Base-by-base conservation (phyloP, 2,329 filamentous ascomycete species). In the Cladobotryum protrusum region DNA sequence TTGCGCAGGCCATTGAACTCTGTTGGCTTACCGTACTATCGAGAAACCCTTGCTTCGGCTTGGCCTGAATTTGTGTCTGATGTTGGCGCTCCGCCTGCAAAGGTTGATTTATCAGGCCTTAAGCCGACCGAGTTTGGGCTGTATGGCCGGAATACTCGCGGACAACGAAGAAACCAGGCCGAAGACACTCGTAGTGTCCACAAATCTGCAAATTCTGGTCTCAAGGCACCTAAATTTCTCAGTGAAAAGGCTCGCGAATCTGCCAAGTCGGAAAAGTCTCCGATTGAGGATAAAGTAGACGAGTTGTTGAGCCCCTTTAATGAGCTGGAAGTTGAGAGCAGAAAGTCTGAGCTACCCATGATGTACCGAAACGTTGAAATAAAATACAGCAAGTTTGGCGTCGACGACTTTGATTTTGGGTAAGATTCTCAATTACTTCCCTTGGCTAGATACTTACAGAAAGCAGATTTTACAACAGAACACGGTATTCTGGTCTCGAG, bases 381-480 rank as follows among this genome's bases (percentile, higher is more conserved):
- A 71, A 96, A 96, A 66, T 99, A 97, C 73, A 96, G 92, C 75
- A 95, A 90, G 64, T 99, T 96, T 67, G 93, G 93, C 17, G 90
- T 99, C n/a, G 92, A 97, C 61, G 95, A 99, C 67, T 99, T 99
- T 66, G 93, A 99, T 67, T 99, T 99, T 69, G 86, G 87, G 83
- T 89, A 72, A 61, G 82, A 29, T 18, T 20, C 20, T 33, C 11
- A 37, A 24, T 17, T n/a, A 29, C 20, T 51, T 55, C 43, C 52
- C 47, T 32, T 7, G 29, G 6, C 13, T n/a, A 24, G 1, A 18
- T 44, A n/a, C 61, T 65, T 20, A 63, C 50, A 15, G 18, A 8
- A 13, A 12, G 4, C 56, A 89, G 89, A 50, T 97, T 89, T 67
- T 99, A 95, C 75, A 99, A 99, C 69, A 90, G 88, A 64, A 97